Evolutionary conservation across 2,329 filamentous ascomycete genomes (phyloP).

Genomic region (Colletotrichum sp.): DNA sequence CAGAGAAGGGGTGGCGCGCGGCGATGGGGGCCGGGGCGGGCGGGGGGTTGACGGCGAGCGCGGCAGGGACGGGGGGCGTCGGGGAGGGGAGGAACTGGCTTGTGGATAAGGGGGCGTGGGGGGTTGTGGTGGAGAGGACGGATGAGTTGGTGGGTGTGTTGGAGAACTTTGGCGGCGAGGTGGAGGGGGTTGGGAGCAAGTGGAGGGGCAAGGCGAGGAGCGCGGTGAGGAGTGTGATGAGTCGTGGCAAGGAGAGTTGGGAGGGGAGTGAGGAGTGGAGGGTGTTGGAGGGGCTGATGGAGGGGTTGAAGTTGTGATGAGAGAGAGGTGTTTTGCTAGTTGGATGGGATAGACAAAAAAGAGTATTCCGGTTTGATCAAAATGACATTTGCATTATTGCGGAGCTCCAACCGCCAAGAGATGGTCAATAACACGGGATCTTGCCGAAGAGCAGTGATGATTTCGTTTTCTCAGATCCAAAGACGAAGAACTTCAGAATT

Average conservation of each 20-base stretch:
- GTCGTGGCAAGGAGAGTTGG: conserved; percentile 82
- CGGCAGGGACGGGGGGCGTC: conserved; percentile 16
- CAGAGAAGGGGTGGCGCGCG: conserved; percentile 86
- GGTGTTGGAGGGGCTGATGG: conserved; percentile 60
- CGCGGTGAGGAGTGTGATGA: conserved; percentile 82
- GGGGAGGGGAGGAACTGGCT: conserved; percentile 46
- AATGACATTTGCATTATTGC: neutral
- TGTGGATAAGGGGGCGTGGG: conserved; percentile 69
- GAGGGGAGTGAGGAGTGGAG: conserved; percentile 76
- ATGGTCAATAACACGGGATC: neutral
- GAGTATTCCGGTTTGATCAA: neutral
- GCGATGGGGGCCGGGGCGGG: conserved; percentile 39
- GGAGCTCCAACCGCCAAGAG: neutral
- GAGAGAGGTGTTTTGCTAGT: neutral
- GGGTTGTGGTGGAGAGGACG: conserved; percentile 76
- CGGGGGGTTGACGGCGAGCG: conserved; percentile 4
- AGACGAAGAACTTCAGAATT: neutral
- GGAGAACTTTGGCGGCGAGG: conserved; percentile 74
- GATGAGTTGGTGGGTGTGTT: conserved; percentile 82
- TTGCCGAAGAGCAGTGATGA: neutral
- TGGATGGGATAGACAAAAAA: neutral
- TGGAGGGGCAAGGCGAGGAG: conserved; percentile 92
- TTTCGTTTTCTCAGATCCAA: neutral
- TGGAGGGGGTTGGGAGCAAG: conserved; percentile 72
- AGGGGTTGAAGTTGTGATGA: conserved; percentile 50